These are phyloP conservation scores for Excoecaria cochinchinensis DNA, from an alignment of 345 rosid genomes.

Conservation along the genomic window DNA sequence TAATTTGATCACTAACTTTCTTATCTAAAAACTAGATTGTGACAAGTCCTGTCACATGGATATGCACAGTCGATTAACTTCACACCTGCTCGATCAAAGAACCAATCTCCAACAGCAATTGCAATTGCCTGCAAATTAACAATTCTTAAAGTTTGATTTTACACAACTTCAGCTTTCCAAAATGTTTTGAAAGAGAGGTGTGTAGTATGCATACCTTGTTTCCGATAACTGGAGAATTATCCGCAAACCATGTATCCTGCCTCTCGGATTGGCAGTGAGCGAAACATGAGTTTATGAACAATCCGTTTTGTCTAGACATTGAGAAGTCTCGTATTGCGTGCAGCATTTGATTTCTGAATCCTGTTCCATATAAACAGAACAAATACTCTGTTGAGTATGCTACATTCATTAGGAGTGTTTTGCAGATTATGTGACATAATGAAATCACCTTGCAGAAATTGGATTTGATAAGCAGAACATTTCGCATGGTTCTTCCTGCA, in stretches of 20 bases:
- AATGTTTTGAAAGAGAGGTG: not conserved
- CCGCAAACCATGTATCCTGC: slow-evolving; percentile 94
- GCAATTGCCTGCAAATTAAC: slow-evolving; percentile 67
- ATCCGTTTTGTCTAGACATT: slow-evolving; percentile 63
- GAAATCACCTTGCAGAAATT: slow-evolving; percentile 69
- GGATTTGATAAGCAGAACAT: slow-evolving; percentile 68
- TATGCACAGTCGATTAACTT: slow-evolving; percentile 79
- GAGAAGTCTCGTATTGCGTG: slow-evolving; percentile 58
- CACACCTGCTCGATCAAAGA: slow-evolving; percentile 60
- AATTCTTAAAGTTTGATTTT: not conserved
- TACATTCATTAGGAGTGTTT: not conserved
- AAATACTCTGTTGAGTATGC: not conserved
- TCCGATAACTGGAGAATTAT: slow-evolving; percentile 67
- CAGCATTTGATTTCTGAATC: slow-evolving; percentile 84
- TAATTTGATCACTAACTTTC: not conserved
- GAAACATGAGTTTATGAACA: slow-evolving; percentile 89
- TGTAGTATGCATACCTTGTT: slow-evolving; percentile 54
- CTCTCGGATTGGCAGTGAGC: slow-evolving; percentile 97
- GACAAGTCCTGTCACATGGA: slow-evolving; percentile 91
- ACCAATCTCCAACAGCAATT: slow-evolving; percentile 93
- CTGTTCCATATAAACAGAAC: slow-evolving; percentile 35
- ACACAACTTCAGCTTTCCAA: not conserved
- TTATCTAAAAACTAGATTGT: slow-evolving; percentile 80
- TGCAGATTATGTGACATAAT: not conserved
- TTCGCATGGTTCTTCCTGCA: slow-evolving; percentile 73